Conservation (phyloP, 140 eudicot genomes). For the Anethum foeniculum region DNA sequence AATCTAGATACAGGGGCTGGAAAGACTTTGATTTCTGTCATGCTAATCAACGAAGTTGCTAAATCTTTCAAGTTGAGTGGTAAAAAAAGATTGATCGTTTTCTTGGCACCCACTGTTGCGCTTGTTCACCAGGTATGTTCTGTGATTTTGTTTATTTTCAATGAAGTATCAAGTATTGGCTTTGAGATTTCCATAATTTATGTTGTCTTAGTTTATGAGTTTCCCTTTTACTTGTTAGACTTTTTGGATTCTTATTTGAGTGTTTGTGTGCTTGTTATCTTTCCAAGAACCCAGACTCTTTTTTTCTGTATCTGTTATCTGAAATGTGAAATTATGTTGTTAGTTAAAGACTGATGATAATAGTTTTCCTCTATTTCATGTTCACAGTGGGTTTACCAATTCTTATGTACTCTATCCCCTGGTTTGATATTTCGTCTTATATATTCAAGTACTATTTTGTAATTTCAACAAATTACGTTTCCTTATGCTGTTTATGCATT, state of each 20-base stretch:
- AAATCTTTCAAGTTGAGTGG: constrained; percentile 15
- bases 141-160: not conserved
- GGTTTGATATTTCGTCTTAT: not conserved
- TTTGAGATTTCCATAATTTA: not conserved
- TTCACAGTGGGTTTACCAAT: not conserved
- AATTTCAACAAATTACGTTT: not conserved
- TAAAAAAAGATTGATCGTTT: constrained; percentile 39
- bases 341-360: not conserved
- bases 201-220: too few relatives aligned
- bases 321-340: not conserved
- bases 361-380: not conserved
- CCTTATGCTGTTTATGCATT: not conserved
- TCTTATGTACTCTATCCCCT: not conserved
- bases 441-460: not conserved
- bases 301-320: not conserved
- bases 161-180: not conserved
- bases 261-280: not conserved
- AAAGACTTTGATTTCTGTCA: constrained; percentile 49
- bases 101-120: constrained; percentile 71
- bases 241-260: not conserved
- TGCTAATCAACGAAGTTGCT: constrained; percentile 57
- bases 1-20: constrained; percentile 51
- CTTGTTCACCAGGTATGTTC: constrained; percentile 62
- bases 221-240: not conserved
- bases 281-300: not conserved